A percentile compares a stretch with the other conserved stretches of the same genome.
Conservation (phyloP, 768 basidiomycete genomes). For the Sarcomyxa edulis region DNA sequence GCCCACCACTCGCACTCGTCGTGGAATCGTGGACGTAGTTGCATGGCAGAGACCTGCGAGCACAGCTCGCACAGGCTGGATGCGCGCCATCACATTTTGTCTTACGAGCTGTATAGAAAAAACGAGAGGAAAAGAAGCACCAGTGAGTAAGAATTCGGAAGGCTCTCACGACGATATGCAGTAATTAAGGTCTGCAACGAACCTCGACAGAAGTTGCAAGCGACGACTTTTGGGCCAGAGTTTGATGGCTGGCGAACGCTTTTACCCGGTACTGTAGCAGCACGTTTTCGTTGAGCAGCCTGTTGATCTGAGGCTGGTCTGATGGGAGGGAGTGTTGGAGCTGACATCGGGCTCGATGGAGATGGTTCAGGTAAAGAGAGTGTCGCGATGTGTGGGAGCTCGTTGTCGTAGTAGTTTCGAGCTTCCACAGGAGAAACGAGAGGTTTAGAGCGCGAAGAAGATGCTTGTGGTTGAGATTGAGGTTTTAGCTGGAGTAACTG, state of each 20-base stretch:
- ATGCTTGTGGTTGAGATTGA: slow-evolving; percentile 23
- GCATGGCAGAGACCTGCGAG: slow-evolving; percentile 69
- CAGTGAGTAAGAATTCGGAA: slow-evolving; percentile 1
- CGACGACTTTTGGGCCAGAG: slow-evolving; percentile 82
- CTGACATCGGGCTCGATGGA: slow-evolving; percentile 57
- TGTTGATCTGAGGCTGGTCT: slow-evolving; percentile 64
- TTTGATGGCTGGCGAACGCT: slow-evolving; percentile 51
- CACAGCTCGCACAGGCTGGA: slow-evolving; percentile 79
- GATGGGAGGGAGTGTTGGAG: slow-evolving; percentile 57
- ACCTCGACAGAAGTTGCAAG: slow-evolving; percentile 89
- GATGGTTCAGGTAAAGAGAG: slow-evolving; percentile 55
- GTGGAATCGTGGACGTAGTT: slow-evolving; percentile 70
- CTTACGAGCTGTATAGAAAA: slow-evolving; percentile 61
- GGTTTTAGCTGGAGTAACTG: slow-evolving; percentile 5
- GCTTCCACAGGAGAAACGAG: slow-evolving; percentile 18
- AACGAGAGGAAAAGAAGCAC: no score
- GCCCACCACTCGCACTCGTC: slow-evolving; percentile 22
- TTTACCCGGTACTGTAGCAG: slow-evolving; percentile 64
- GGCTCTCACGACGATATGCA: slow-evolving; percentile 1
- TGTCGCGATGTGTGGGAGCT: slow-evolving; percentile 69
- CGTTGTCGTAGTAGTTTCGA: slow-evolving; percentile 53
- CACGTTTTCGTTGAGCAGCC: slow-evolving; percentile 63
- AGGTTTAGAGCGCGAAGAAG: slow-evolving; percentile 32
- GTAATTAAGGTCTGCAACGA: slow-evolving; percentile 5
- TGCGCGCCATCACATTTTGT: slow-evolving; percentile 88